Evolutionary conservation across 441 rosid species (phyloP).

Genomic region (Aquilaria agallochum): DNA sequence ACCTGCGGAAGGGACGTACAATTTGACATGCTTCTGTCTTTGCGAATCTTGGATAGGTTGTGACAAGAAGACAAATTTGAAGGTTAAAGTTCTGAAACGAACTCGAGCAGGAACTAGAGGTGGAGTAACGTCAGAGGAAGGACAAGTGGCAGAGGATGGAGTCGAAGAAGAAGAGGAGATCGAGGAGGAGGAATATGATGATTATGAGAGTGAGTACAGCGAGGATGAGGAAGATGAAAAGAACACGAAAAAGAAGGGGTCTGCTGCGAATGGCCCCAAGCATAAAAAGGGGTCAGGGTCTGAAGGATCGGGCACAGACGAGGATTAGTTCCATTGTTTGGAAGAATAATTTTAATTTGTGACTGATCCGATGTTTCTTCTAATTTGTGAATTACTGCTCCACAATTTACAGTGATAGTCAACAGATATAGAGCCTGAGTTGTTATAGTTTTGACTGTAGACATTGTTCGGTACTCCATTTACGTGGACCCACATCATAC

Average conservation of each 20-base stretch:
- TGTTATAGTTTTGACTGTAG: conserved; percentile 18
- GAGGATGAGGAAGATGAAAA: conserved; percentile 85
- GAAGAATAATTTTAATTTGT: conserved; percentile 5
- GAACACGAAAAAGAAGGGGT: conserved; percentile 53
- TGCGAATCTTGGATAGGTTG: conserved; percentile 97
- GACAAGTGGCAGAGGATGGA: conserved; percentile 72
- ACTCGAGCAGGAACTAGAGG: conserved; percentile 82
- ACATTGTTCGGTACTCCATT: conserved; percentile 6
- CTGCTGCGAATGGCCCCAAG: conserved; percentile 44
- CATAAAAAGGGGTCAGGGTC: conserved; percentile 51
- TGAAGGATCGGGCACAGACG: conserved; percentile 71
- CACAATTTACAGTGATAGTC: conserved; percentile 7
- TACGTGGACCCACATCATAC: neutral
- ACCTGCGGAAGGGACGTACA: conserved; percentile 79
- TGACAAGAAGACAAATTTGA: conserved; percentile 58
- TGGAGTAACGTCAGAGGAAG: conserved; percentile 65
- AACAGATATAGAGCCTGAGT: neutral
- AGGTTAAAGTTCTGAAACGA: conserved; percentile 76
- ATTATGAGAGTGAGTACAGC: conserved; percentile 92
- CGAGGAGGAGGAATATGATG: conserved; percentile 84
- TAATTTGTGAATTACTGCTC: conserved; percentile 10
- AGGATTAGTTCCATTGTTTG: conserved; percentile 30
- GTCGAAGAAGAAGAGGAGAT: conserved; percentile 90
- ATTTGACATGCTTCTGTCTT: conserved; percentile 78
- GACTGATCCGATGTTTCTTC: conserved; percentile 3